Evolutionary conservation across 176 grass and related monocot species (phyloP).

Genomic region (Leersia perrieri): DNA sequence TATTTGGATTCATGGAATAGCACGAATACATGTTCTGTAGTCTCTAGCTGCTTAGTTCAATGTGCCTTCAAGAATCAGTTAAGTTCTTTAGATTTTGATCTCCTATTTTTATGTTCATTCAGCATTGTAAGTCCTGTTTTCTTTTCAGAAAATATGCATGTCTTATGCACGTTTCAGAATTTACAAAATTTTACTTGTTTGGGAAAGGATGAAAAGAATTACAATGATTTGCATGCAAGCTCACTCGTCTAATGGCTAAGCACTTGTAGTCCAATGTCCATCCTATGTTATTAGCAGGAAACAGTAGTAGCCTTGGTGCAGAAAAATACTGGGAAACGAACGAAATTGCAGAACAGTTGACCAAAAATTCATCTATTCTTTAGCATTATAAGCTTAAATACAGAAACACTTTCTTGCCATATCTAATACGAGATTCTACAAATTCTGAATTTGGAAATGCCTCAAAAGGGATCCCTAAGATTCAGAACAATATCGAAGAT

Average conservation of each 20-base stretch:
- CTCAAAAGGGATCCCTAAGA: neutral
- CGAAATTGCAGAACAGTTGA: neutral
- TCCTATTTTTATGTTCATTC: neutral
- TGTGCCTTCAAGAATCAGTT: neutral
- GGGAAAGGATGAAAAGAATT: neutral
- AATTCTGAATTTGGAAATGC: neutral
- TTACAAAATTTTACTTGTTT: neutral
- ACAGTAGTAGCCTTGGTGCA: neutral
- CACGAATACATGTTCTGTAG: neutral
- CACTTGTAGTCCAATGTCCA: neutral
- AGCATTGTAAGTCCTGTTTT: neutral
- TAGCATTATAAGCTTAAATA: neutral
- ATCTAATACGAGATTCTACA: neutral
- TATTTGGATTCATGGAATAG: neutral
- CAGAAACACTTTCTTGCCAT: neutral
- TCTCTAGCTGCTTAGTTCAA: neutral
- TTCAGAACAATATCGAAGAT: neutral
- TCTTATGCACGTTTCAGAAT: neutral
- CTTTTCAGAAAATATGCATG: neutral
- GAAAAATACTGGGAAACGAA: neutral
- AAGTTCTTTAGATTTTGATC: too few species aligned
- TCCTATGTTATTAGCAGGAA: neutral
- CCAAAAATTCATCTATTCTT: neutral
- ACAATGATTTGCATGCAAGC: neutral
- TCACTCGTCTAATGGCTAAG: neutral